Evolutionary conservation across 2,329 filamentous ascomycete species (phyloP).

Genomic region (Dactylellina sp.): DNA sequence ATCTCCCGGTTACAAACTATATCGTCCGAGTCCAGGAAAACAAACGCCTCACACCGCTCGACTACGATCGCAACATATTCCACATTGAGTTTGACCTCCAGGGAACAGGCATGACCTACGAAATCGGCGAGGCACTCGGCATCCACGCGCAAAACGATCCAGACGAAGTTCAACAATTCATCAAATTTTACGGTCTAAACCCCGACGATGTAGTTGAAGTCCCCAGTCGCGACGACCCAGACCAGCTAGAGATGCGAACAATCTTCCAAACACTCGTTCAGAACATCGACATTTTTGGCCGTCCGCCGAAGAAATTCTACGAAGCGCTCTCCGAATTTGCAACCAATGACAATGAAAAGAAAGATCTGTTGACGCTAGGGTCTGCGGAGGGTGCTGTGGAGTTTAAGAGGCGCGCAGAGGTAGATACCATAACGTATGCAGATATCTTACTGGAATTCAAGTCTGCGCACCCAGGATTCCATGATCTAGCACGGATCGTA

Average conservation of each 20-base stretch:
- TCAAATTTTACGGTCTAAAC: conserved; percentile 87
- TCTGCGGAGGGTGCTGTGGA: conserved; percentile 83
- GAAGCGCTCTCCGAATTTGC: conserved; percentile 89
- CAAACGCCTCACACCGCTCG: conserved; percentile 84
- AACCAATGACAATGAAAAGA: conserved; percentile 82
- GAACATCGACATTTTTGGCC: conserved; percentile 96
- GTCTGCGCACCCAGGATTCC: conserved; percentile 87
- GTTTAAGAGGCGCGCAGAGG: conserved; percentile 90
- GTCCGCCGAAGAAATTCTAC: conserved; percentile 97
- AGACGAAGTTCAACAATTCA: conserved; percentile 82
- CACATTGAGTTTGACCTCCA: conserved; percentile 99
- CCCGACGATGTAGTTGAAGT: conserved; percentile 89
- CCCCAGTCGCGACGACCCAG: conserved; percentile 80
- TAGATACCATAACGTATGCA: conserved; percentile 90
- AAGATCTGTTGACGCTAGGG: conserved; percentile 79
- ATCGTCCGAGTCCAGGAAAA: conserved; percentile 95
- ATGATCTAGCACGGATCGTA: conserved; percentile 88
- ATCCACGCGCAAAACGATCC: conserved; percentile 95
- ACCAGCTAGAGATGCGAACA: conserved; percentile 84
- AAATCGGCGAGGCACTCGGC: conserved; percentile 95
- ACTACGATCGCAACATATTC: conserved; percentile 99
- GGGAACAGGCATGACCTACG: conserved; percentile 89
- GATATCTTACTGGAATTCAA: conserved; percentile 90
- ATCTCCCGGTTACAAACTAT: conserved; percentile 84
- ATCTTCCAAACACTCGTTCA: conserved; percentile 91